Evolutionary conservation across 805 yeast species (phyloP), one percentile per base, ranked within the genome.

Genomic region (Cyberlindnera xylosilytica): DNA sequence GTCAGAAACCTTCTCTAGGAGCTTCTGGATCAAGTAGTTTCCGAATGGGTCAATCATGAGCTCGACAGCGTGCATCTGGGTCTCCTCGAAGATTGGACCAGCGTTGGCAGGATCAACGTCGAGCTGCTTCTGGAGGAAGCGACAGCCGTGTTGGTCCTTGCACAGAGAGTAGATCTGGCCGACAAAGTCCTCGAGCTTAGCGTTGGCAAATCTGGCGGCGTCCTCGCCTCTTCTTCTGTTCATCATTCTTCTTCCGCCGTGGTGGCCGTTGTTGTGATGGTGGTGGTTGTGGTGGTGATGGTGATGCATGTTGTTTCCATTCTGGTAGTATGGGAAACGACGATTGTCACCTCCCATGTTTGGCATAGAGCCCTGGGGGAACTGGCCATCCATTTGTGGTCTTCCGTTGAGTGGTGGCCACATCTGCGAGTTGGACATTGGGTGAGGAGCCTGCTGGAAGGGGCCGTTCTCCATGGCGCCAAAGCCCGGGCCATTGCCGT

Each of bases 1-100:
- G 29, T 73, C 71, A 28, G 74, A 68, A 20, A 89, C 83, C 50
- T 80, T 76, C 60, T 90, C 97, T 50, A 93, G 72, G 42, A 93
- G 66, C 63, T 91, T 93, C 65, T 93, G 99, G 51, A 95, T 79
- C 57, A 93, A 70, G 57, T 93, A 93, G 62, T 93, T 93, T n/a
- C 99, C 99, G 68, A 93, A 93, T 6, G 98, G 96, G 63, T 90
- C 96, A 43, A 72, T 76, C 98, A 93, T 91, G 49, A 93, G 71
- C 61, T 88, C 96, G 41, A 87, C 83, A 44, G 88, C 82, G 53
- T 87, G 83, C 28, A 75, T 68, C 51, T 79, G 77, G 34, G 88
- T 85, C 61, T 93, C 97, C 44, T 79, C 78, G 65, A 88, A 90
- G 36, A 93, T 87, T 58, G 80, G 68, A 23, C 83, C 74, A 8